phyloP scores from a whole-genome alignment of 1,284 basidiomycete species.

The Phylloboletellus chloephorus region DNA sequence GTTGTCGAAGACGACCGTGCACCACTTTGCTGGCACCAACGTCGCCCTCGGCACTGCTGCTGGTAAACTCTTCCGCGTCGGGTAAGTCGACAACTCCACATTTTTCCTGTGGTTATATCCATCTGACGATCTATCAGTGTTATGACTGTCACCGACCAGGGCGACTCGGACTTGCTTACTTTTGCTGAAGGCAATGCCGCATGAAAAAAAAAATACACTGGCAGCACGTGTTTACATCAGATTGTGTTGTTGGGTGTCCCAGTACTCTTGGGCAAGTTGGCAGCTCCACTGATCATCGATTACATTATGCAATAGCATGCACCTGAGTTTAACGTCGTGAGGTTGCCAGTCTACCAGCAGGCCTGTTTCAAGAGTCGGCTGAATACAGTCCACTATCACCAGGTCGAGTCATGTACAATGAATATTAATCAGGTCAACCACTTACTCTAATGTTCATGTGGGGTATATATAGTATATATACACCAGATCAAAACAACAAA shows the following conservation, averaged over 20 bases:
- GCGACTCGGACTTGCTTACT: conserved; percentile 91
- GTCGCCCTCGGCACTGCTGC: conserved; percentile 98
- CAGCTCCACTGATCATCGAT: not conserved
- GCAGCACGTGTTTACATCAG: conserved; percentile 2
- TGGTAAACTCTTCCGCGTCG: conserved; percentile 99
- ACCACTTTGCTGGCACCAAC: conserved; percentile 96
- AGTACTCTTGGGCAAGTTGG: conserved; percentile 1
- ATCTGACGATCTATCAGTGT: conserved; percentile 50
- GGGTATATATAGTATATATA: conserved; percentile 3
- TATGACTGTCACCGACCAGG: conserved; percentile 95
- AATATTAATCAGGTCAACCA: not conserved
- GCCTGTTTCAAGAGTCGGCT: not conserved
- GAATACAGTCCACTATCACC: too few relatives aligned
- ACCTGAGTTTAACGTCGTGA: not conserved
- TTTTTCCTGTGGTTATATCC: not conserved
- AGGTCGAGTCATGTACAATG: too few relatives aligned
- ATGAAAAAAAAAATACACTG: conserved; percentile 26
- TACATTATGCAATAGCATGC: conserved; percentile 8
- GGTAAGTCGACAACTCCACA: conserved; percentile 48
- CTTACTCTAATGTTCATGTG: not conserved
- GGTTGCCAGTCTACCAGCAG: not conserved
- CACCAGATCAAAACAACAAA: not conserved
- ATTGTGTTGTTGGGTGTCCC: conserved; percentile 2
- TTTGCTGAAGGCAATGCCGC: conserved; percentile 62
- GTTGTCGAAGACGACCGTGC: conserved; percentile 96